phyloP scores from a whole-genome alignment of 1,139 yeast species.

The Saccharomyces hybrid region DNA sequence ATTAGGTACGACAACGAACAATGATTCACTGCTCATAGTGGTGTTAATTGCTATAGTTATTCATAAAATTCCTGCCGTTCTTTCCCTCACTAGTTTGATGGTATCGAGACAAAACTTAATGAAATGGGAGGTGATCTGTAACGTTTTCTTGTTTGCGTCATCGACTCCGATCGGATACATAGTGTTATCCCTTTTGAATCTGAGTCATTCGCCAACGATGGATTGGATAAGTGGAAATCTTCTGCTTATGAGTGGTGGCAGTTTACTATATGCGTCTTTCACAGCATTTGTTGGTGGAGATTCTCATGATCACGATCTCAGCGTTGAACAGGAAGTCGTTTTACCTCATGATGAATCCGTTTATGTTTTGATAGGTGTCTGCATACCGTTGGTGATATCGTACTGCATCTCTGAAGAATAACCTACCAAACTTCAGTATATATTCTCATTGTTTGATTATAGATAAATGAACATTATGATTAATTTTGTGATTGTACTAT shows the following conservation, averaged over 20 bases:
- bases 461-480: slow-evolving; percentile 1
- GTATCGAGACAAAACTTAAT: slow-evolving; percentile 27
- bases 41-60: slow-evolving; percentile 47
- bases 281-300: slow-evolving; percentile 24
- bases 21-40: slow-evolving; percentile 38
- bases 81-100: slow-evolving; percentile 42
- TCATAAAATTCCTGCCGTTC: slow-evolving; percentile 59
- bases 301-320: slow-evolving; percentile 9
- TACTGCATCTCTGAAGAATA: slow-evolving; percentile 16
- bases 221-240: slow-evolving; percentile 28
- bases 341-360: slow-evolving; percentile 16
- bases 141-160: slow-evolving; percentile 27
- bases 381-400: slow-evolving; percentile 25
- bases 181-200: slow-evolving; percentile 19
- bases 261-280: slow-evolving; percentile 30
- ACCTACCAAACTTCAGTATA: background rate
- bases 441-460: background rate
- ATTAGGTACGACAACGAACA: slow-evolving; percentile 45
- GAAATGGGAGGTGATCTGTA: slow-evolving; percentile 24
- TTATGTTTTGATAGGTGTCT: slow-evolving; percentile 22
- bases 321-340: background rate
- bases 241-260: slow-evolving; percentile 31
- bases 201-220: slow-evolving; percentile 22
- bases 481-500: background rate
- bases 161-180: slow-evolving; percentile 31